Conservation (phyloP, 2,329 filamentous ascomycete genomes). For the Biscogniauxia sp. region DNA sequence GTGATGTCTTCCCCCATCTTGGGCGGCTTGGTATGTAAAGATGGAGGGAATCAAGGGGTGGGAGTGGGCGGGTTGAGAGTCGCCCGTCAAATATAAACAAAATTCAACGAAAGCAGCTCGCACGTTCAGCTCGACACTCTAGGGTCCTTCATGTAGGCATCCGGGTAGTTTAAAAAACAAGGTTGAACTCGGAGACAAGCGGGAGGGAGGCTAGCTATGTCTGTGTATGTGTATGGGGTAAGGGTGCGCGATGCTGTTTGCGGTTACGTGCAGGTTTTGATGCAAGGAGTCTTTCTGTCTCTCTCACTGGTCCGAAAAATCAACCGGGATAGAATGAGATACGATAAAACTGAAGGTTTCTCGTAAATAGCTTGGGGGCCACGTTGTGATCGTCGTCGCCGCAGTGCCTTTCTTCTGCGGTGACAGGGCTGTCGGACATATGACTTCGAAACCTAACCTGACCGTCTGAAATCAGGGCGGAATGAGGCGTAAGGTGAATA, state of each 20-base stretch:
- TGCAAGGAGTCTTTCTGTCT: background rate
- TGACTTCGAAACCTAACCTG: background rate
- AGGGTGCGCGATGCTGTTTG: background rate
- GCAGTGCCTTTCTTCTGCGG: background rate
- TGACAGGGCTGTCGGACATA: background rate
- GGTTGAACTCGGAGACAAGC: conserved; percentile 5
- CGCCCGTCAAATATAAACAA: conserved; percentile 10
- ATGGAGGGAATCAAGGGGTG: conserved; percentile 1
- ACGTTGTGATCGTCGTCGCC: background rate
- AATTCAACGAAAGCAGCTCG: conserved; percentile 6
- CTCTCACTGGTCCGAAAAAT: background rate
- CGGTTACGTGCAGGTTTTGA: background rate
- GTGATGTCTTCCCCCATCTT: conserved; percentile 42
- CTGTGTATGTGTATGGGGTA: background rate
- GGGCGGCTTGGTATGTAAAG: conserved; percentile 6
- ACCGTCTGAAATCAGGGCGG: background rate
- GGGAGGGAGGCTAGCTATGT: conserved; percentile 14
- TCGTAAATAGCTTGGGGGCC: background rate
- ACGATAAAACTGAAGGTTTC: no score
- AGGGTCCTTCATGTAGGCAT: conserved; percentile 26
- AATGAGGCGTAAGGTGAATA: conserved; percentile 1
- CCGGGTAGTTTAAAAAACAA: conserved; percentile 13
- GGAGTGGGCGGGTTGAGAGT: conserved; percentile 3
- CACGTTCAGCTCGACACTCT: conserved; percentile 15
- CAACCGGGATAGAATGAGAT: background rate